Evolutionary conservation across 306 rosid genomes (phyloP).

Genomic region (Prinsepia uniflora): DNA sequence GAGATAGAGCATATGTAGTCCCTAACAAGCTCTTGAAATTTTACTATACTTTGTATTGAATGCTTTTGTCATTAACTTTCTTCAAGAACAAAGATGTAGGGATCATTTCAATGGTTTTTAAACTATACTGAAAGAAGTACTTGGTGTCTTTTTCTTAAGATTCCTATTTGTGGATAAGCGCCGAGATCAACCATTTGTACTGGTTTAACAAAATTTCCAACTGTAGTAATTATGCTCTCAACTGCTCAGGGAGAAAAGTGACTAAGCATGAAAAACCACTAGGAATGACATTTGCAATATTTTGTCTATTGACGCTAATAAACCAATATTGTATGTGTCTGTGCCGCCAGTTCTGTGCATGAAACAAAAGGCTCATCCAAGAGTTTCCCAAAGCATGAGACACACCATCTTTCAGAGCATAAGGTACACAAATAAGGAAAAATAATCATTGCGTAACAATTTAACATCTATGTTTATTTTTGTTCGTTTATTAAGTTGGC

Average conservation of each 20-base stretch:
- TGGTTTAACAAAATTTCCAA: neutral
- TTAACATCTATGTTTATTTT: neutral
- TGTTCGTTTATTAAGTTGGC: slow-evolving; percentile 11
- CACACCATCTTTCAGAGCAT: slow-evolving; percentile 91
- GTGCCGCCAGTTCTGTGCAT: slow-evolving; percentile 44
- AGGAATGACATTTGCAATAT: neutral
- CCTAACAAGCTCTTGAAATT: neutral
- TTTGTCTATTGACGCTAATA: neutral
- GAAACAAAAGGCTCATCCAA: slow-evolving; percentile 70
- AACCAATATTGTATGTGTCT: slow-evolving; percentile 9
- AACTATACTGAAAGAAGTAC: too few species aligned
- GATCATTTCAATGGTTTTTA: too few species aligned
- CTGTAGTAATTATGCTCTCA: neutral
- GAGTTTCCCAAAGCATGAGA: slow-evolving; percentile 80
- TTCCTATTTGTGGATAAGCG: too few species aligned
- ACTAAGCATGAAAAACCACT: neutral
- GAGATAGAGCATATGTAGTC: neutral
- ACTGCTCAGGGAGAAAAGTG: neutral
- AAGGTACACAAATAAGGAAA: slow-evolving; percentile 43
- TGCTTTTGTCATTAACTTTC: neutral
- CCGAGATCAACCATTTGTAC: neutral
- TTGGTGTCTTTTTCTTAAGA: too few species aligned
- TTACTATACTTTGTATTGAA: neutral
- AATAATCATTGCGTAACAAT: neutral
- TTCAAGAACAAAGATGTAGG: too few species aligned